phyloP scores from a whole-genome alignment of 2,329 filamentous ascomycete genomes.

The Ophiocordyceps camponoti-rufipedis region DNA sequence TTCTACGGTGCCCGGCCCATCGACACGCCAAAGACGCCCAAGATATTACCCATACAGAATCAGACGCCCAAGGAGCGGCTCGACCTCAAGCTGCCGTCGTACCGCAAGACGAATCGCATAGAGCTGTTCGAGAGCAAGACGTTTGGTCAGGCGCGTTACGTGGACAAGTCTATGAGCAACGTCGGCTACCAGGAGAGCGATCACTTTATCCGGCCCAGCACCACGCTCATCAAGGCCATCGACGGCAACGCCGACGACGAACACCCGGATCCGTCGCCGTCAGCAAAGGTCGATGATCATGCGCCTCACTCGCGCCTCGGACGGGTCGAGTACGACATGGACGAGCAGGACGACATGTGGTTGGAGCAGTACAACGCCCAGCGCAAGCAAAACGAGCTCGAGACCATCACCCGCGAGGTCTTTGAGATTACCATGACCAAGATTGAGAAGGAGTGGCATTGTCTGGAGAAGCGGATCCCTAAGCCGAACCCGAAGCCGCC shows the following conservation, averaged over 20 bases:
- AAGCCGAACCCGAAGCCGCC: conserved; percentile 94
- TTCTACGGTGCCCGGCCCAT: conserved; percentile 32
- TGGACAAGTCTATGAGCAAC: conserved; percentile 90
- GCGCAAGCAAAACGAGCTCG: conserved; percentile 55
- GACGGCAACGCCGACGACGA: conserved; percentile 44
- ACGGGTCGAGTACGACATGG: conserved; percentile 97
- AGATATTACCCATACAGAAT: conserved; percentile 57
- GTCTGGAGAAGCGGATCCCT: conserved; percentile 85
- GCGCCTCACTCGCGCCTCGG: conserved; percentile 33
- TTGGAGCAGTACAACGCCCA: conserved; percentile 66
- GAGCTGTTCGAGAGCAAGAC: conserved; percentile 68
- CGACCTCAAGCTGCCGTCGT: conserved; percentile 59
- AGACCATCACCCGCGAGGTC: conserved; percentile 76
- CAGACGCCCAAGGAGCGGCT: conserved; percentile 67
- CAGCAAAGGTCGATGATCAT: conserved; percentile 11
- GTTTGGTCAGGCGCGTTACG: conserved; percentile 72
- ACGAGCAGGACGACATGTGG: conserved; percentile 97
- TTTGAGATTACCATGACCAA: conserved; percentile 98
- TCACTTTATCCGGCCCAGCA: conserved; percentile 62
- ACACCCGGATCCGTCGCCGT: conserved; percentile 21
- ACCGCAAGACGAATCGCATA: conserved; percentile 63
- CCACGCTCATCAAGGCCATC: conserved; percentile 46
- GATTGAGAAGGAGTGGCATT: conserved; percentile 97
- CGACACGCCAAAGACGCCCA: conserved; percentile 37
- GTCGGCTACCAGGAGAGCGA: conserved; percentile 94